A percentile compares a stretch with the other conserved stretches of the same genome.
phyloP scores from a whole-genome alignment of 345 rosid species.

The Physaria fendleri region DNA sequence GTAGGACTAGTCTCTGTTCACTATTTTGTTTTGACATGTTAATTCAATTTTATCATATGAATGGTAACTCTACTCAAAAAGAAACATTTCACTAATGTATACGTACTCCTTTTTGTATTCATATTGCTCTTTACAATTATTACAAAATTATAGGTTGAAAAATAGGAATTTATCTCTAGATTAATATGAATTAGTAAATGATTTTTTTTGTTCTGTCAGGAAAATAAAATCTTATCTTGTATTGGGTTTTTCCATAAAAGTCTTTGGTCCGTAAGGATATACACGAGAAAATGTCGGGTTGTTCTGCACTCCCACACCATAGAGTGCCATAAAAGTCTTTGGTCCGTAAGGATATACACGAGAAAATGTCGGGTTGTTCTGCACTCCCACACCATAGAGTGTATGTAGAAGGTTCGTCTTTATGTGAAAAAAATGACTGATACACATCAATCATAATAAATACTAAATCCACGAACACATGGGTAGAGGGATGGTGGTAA shows the following conservation, averaged over 20 bases:
- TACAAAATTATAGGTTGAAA: background rate
- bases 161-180: no score
- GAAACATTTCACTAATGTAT: background rate
- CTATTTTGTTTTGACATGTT: background rate
- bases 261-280: background rate
- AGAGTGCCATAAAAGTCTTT: background rate
- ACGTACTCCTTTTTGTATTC: background rate
- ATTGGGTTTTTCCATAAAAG: background rate
- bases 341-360: background rate
- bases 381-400: background rate
- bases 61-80: background rate
- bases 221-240: no score
- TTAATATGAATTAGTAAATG: no score
- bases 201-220: no score
- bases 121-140: no score
- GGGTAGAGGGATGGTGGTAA: no score
- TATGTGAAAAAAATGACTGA: background rate
- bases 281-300: slow-evolving; percentile 11
- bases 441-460: background rate
- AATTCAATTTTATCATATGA: background rate
- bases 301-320: background rate
- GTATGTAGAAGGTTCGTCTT: slow-evolving; percentile 12
- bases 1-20: background rate
- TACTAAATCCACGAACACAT: slow-evolving; percentile 16
- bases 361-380: slow-evolving; percentile 11